A percentile compares a stretch with the other conserved stretches of the same genome.
Conservation (phyloP, 2,329 filamentous ascomycete genomes). For the Cladophialophora yegresii region DNA sequence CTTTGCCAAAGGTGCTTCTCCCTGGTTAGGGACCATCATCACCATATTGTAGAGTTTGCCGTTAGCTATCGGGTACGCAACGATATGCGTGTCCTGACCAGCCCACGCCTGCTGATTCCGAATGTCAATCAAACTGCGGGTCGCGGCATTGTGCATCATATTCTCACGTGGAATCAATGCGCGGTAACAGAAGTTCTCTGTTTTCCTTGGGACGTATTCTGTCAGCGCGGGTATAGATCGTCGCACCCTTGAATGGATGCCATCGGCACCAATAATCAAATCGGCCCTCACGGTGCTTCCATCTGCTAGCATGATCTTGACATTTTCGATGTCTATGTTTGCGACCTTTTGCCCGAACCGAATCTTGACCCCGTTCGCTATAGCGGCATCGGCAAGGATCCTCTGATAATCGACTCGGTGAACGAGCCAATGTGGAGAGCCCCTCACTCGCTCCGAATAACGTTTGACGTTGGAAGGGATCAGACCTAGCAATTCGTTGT, state of each 20-base stretch:
- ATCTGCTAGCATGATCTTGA: background rate
- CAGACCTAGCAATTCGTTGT: slow-evolving; percentile 41
- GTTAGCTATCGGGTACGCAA: slow-evolving; percentile 18
- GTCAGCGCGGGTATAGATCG: slow-evolving; percentile 2
- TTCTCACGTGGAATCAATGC: slow-evolving; percentile 23
- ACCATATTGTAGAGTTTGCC: slow-evolving; percentile 21
- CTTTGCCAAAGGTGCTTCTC: slow-evolving; percentile 16
- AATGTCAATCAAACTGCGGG: slow-evolving; percentile 12
- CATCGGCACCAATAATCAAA: slow-evolving; percentile 25
- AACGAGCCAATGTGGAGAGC: slow-evolving; percentile 38
- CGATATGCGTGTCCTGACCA: slow-evolving; percentile 17
- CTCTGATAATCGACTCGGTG: slow-evolving; percentile 42
- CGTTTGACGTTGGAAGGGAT: slow-evolving; percentile 38
- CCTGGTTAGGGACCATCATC: slow-evolving; percentile 10
- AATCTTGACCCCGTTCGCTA: slow-evolving; percentile 27
- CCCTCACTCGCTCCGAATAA: slow-evolving; percentile 30
- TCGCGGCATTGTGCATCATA: slow-evolving; percentile 18
- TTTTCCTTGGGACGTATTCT: slow-evolving; percentile 5
- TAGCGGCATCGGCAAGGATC: slow-evolving; percentile 38
- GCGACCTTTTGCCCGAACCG: slow-evolving; percentile 14
- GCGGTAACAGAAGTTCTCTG: slow-evolving; percentile 18
- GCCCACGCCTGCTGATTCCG: slow-evolving; percentile 14
- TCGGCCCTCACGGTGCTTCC: slow-evolving; percentile 20
- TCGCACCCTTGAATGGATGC: slow-evolving; percentile 16
- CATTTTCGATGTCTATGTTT: slow-evolving; percentile 9